Evolutionary conservation across 2,329 filamentous ascomycete species (phyloP).

Genomic region (Trichophyton schoenleinii): DNA sequence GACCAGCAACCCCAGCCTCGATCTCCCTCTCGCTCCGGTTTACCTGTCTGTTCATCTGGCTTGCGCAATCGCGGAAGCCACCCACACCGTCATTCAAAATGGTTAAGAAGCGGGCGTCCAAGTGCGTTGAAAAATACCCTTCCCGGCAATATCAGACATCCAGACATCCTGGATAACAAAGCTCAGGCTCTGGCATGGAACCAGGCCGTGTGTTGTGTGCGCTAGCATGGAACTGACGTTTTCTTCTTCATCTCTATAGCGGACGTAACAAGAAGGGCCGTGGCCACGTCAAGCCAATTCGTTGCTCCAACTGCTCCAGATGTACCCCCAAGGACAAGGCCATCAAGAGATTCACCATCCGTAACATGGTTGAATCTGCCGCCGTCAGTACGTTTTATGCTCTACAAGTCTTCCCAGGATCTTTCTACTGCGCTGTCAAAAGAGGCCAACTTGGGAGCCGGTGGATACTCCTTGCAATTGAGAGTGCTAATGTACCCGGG

Average conservation of each 20-base stretch:
- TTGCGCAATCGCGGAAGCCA: conserved; percentile 8
- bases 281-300: conserved; percentile 99
- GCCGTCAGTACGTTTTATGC: conserved; percentile 86
- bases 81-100: conserved; percentile 41
- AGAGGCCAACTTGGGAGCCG: neutral
- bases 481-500: neutral
- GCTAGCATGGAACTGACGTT: neutral
- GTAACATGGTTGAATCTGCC: conserved; percentile 99
- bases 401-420: neutral
- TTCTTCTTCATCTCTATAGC: conserved; percentile 37
- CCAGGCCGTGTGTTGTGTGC: neutral
- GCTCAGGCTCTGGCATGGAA: neutral
- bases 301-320: conserved; percentile 76
- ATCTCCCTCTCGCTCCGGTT: conserved; percentile 6
- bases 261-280: conserved; percentile 99
- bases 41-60: neutral
- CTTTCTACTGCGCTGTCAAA: neutral
- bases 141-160: neutral
- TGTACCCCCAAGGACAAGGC: conserved; percentile 99
- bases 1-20: neutral
- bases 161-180: neutral
- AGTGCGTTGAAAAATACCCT: conserved; percentile 40
- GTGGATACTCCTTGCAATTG: neutral
- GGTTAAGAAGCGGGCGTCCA: conserved; percentile 66
- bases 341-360: conserved; percentile 99